Conservation (phyloP, 768 basidiomycete genomes). For the Kwoniella bestiolae region DNA sequence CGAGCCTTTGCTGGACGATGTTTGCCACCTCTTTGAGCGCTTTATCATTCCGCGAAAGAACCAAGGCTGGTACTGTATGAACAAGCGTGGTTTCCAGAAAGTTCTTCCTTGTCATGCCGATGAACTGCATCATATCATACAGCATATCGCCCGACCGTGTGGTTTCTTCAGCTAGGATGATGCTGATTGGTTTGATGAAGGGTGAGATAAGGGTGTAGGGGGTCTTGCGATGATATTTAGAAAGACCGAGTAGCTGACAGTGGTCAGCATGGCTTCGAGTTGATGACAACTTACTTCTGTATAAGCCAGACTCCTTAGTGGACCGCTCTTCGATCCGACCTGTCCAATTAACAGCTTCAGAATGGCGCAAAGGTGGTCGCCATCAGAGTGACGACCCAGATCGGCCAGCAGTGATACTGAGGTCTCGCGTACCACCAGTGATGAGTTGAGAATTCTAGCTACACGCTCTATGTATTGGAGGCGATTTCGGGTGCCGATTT, state of each 20-base stretch:
- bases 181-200: slow-evolving; percentile 44
- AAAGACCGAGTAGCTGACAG: slow-evolving; percentile 36
- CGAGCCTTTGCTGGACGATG: slow-evolving; percentile 34
- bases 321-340: slow-evolving; percentile 36
- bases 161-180: slow-evolving; percentile 39
- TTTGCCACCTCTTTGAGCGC: slow-evolving; percentile 36
- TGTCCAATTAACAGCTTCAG: slow-evolving; percentile 41
- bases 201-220: slow-evolving; percentile 50
- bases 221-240: slow-evolving; percentile 40
- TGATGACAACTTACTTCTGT: slow-evolving; percentile 40
- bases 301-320: slow-evolving; percentile 43
- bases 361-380: slow-evolving; percentile 29
- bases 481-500: slow-evolving; percentile 15
- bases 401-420: slow-evolving; percentile 36
- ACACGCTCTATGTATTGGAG: slow-evolving; percentile 5
- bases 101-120: slow-evolving; percentile 38
- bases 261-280: slow-evolving; percentile 8
- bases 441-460: background rate
- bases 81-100: slow-evolving; percentile 49
- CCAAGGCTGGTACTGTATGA: slow-evolving; percentile 45
- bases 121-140: slow-evolving; percentile 44
- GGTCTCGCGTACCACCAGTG: slow-evolving; percentile 30
- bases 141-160: slow-evolving; percentile 31
- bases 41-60: slow-evolving; percentile 29
- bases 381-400: slow-evolving; percentile 30